phyloP scores from a whole-genome alignment of 768 basidiomycete species.

The Stropharia rugosoannulata region DNA sequence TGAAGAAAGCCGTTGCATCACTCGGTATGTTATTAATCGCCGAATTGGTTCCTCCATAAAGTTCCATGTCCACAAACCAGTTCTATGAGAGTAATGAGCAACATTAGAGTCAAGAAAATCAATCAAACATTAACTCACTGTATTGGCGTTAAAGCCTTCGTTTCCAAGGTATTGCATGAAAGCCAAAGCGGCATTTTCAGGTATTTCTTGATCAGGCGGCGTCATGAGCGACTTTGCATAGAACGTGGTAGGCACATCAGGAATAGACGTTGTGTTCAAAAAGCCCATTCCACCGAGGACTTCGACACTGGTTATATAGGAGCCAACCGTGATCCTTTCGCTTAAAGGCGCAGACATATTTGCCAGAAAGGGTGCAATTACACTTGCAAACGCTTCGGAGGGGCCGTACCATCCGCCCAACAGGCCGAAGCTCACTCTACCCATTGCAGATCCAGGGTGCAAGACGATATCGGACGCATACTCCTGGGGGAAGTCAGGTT shows the following conservation, averaged over 20 bases:
- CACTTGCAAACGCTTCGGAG: constrained; percentile 20
- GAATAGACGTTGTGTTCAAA: constrained; percentile 24
- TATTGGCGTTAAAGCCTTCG: constrained; percentile 32
- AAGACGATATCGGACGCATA: constrained; percentile 34
- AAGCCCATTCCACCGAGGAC: constrained; percentile 24
- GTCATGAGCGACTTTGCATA: constrained; percentile 43
- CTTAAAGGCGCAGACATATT: constrained; percentile 23
- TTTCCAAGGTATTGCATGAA: constrained; percentile 40
- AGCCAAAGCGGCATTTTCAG: constrained; percentile 27
- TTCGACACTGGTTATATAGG: constrained; percentile 32
- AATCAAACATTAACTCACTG: constrained; percentile 19
- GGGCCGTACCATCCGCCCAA: constrained; percentile 33
- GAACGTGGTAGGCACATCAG: constrained; percentile 36
- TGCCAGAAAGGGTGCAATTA: constrained; percentile 28
- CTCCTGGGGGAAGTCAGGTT: constrained; percentile 28
- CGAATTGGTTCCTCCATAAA: constrained; percentile 46
- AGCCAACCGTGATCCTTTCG: constrained; percentile 17
- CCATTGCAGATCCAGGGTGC: constrained; percentile 23
- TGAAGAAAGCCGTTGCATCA: constrained; percentile 43
- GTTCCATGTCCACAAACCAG: constrained; percentile 35
- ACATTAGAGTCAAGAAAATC: too few species aligned
- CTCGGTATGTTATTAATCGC: constrained; percentile 40
- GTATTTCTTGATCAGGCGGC: constrained; percentile 30
- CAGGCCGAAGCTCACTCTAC: constrained; percentile 28
- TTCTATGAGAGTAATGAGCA: constrained; percentile 5